Conservation (phyloP, 148 eudicot genomes). For the Rhododendron griersonianum region DNA sequence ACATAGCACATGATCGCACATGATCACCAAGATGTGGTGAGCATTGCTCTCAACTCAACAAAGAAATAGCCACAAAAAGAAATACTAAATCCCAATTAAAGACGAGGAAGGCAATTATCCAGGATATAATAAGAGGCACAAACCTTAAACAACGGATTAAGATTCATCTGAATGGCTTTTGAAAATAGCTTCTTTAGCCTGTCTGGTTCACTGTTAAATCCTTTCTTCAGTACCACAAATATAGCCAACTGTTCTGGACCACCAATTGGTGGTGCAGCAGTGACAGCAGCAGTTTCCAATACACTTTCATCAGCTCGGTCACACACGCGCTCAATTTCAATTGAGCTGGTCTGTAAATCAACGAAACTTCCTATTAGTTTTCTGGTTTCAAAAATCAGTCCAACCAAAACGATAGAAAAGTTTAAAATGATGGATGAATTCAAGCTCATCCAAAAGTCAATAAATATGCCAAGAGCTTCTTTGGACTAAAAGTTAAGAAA, state of each 20-base stretch:
- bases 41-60: background rate
- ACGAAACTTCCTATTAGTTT: background rate
- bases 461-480: background rate
- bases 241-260: constrained; percentile 81
- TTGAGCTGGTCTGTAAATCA: constrained; percentile 68
- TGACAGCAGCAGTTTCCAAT: constrained; percentile 86
- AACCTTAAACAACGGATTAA: constrained; percentile 93
- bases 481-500: background rate
- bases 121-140: background rate
- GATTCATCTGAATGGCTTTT: constrained; percentile 68
- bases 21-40: background rate
- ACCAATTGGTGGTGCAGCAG: constrained; percentile 60
- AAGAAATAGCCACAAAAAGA: background rate
- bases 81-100: background rate
- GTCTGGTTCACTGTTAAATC: constrained; percentile 37
- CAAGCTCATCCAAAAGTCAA: background rate
- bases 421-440: background rate
- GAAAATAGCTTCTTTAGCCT: constrained; percentile 58
- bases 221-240: constrained; percentile 65
- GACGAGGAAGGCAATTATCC: background rate
- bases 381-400: background rate
- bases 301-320: constrained; percentile 61
- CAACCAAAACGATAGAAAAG: background rate
- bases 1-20: background rate
- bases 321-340: constrained; percentile 92